These are phyloP conservation scores for Rhodotorula sphaerocarpa DNA, from an alignment of 768 basidiomycete species.

Conservation along the genomic window DNA sequence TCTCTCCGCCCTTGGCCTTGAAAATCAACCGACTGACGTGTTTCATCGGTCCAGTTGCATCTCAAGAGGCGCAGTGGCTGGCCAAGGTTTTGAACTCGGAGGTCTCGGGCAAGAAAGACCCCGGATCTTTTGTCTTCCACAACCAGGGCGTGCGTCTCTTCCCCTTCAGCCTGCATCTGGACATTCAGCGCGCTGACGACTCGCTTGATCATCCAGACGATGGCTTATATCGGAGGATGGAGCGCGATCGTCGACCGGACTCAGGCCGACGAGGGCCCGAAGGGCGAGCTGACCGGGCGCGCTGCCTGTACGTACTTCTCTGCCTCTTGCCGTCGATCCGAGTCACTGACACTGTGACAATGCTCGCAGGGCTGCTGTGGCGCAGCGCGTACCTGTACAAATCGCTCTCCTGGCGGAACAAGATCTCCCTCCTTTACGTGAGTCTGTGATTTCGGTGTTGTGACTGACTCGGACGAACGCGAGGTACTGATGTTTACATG, in stretches of 20 bases:
- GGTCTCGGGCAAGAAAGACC: conserved; percentile 23
- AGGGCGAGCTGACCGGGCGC: conserved; percentile 52
- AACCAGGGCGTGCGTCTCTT: conserved; percentile 53
- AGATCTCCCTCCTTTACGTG: conserved; percentile 43
- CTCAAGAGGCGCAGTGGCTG: conserved; percentile 65
- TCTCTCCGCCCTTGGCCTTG: neutral
- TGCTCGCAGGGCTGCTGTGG: conserved; percentile 7
- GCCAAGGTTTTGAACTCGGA: conserved; percentile 56
- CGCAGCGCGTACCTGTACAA: conserved; percentile 66
- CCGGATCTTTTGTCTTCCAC: conserved; percentile 54
- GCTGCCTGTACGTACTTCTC: conserved; percentile 38
- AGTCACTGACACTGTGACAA: no score
- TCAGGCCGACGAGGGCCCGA: conserved; percentile 47
- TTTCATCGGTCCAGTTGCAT: conserved; percentile 52
- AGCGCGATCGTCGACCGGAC: conserved; percentile 42
- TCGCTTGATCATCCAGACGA: conserved; percentile 8
- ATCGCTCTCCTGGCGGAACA: conserved; percentile 65
- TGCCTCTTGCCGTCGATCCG: neutral
- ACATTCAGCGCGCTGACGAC: neutral
- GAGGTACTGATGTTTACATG: no score
- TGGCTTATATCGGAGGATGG: conserved; percentile 76
- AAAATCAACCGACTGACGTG: neutral
- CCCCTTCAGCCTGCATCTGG: no score
- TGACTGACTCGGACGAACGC: neutral
- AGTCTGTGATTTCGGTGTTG: neutral